phyloP scores from a whole-genome alignment of 2,329 filamentous ascomycete species.

The Verticillium zaregamsianum region DNA sequence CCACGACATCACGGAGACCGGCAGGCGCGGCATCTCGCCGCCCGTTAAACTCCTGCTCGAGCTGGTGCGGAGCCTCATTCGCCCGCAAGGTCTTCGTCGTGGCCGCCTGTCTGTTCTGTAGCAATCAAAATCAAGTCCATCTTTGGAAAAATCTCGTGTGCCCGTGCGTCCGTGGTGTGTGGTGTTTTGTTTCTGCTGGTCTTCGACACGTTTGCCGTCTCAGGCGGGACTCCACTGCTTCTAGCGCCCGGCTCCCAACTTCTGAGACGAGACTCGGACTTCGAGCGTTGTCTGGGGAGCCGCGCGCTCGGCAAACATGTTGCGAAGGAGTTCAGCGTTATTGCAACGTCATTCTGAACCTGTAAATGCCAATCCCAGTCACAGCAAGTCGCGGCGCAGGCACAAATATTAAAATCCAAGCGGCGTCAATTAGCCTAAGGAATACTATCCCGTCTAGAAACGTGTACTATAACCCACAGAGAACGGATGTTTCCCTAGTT shows the following conservation, averaged over 20 bases:
- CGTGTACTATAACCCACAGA: constrained; percentile 8
- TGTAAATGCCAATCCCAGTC: background rate
- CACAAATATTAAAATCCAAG: constrained; percentile 7
- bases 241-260: background rate
- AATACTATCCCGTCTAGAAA: constrained; percentile 8
- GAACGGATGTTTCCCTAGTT: constrained; percentile 11
- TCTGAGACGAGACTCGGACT: background rate
- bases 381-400: background rate
- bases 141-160: background rate
- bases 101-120: too few relatives aligned
- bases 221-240: background rate
- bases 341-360: background rate
- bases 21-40: too few relatives aligned
- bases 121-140: too few relatives aligned
- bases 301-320: background rate
- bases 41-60: too few relatives aligned
- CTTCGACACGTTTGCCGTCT: background rate
- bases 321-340: background rate
- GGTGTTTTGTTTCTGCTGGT: background rate
- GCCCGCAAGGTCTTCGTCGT: too few relatives aligned
- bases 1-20: too few relatives aligned
- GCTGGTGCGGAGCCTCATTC: too few relatives aligned
- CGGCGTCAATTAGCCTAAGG: constrained; percentile 10
- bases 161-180: background rate
- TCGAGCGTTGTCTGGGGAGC: background rate